Base-by-base conservation (phyloP, 106 monocot genomes). In the Phalaenopsis aphrodite region DNA sequence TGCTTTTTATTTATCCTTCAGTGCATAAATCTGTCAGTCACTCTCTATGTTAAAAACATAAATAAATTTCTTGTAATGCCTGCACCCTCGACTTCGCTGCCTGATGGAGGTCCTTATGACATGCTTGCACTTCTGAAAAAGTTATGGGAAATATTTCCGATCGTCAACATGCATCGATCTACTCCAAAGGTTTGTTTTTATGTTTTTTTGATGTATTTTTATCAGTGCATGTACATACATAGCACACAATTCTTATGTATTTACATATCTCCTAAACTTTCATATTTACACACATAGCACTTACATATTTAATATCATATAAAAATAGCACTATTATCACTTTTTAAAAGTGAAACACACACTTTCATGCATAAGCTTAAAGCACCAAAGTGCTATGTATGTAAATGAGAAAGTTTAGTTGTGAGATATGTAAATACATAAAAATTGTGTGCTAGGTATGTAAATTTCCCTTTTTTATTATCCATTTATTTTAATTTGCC, bases 111-210 rank as follows among this genome's bases (percentile, higher is more conserved):
- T 30, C 68, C 71, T 55, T 69, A 85, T 72, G 82, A 17, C 24
- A 67, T 86, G 41, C 18, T 68, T 80, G 30, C 61, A n/a, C 56
- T 71, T 67, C 79, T 94, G 47, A 86, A 79, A 79, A 98, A 85
- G 79, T 84, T 98, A 77, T 90, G 84, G 87, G 88, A 84, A 77
- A 49, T 58, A 49, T 93, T 93, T 88, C 95, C 95, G 48, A 45
- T 93, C 48, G 80, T 81, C 46, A 78, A 82, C 43, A 80, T 76
- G 42, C 57, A 84, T 49, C 65, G 83, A 41, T 80, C 79, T 37
- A 37, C 72, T 24, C 77, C 84, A 74, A 91, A 91, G 93, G 95
- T 95, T 52, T 79, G 8, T 24, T 65, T 65, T 9, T 30, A 79
- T 66, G 43, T 52, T 10, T 76, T 57, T 81, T 79, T 21, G 12